phyloP scores from a whole-genome alignment of 139 green algal genomes.

The Auxenochlorella pyrenoidosa region DNA sequence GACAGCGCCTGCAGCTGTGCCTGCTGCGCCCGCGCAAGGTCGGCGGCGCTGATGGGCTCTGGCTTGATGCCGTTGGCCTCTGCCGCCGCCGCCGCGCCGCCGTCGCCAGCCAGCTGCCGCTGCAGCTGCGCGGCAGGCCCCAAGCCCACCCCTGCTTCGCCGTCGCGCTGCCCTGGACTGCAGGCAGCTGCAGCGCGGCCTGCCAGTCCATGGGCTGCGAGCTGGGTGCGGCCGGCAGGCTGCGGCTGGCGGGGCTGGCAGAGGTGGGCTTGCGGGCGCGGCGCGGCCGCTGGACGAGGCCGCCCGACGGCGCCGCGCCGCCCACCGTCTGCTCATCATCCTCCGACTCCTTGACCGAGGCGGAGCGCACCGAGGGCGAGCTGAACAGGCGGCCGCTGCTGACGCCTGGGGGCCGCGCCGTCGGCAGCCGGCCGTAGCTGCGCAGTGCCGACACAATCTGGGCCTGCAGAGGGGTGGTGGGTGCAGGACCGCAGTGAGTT shows the following conservation, averaged over 20 bases:
- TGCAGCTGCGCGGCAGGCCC: background rate
- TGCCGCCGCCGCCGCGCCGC: background rate
- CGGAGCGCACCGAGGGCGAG: background rate
- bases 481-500: too few relatives aligned
- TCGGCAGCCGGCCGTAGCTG: constrained; percentile 28
- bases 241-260: constrained; percentile 7
- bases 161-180: background rate
- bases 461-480: background rate
- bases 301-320: background rate
- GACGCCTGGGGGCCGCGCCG: constrained; percentile 14
- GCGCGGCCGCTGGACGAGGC: background rate
- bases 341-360: background rate
- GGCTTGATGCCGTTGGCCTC: background rate
- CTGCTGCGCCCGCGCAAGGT: background rate
- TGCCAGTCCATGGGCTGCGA: background rate
- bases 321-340: background rate
- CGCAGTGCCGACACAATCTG: constrained; percentile 22
- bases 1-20: constrained; percentile 26
- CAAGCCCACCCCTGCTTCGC: background rate
- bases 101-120: background rate
- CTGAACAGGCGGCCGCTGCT: constrained; percentile 11
- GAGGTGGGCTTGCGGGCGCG: constrained; percentile 10
- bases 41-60: background rate
- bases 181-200: background rate
- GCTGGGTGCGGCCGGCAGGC: background rate